Base-by-base conservation (phyloP, 2,329 filamentous ascomycete genomes). In the Macrophomina pseudophaseolina region DNA sequence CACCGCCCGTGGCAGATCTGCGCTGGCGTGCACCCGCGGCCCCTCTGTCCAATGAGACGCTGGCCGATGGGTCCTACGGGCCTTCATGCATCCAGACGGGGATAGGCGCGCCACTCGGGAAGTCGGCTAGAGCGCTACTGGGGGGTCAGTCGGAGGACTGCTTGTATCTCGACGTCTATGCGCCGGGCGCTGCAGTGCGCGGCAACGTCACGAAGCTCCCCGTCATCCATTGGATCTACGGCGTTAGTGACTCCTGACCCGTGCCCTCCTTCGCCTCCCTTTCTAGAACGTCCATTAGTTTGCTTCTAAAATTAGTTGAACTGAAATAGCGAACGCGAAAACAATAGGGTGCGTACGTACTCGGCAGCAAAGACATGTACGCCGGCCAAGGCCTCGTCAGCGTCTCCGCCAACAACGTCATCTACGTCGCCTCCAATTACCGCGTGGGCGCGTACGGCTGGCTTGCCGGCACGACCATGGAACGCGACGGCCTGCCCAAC, bases 351-450 rank as follows among this genome's bases (percentile, higher is more conserved):
- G 28, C 28, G 14, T 56, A 48, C 5, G 28, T 46, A 11, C n/a
- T 23, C 12, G 62, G 52, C 30, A 40, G 63, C 18, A 58, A 58
- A 33, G 40, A 14, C 32, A 35, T 23, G 30, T 56, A 51, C 32
- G 30, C 42, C 23, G 80, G 81, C 58, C 74, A 79, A 42, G 81
- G 80, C 33, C 74, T 72, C 0, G 72, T 81, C 16, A 70, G 70
- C 28, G 42, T 72, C 76, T 42, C 74, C 79, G 0, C 70, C 73
- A 12, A 48, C 40, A 74, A 80, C 52, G 72, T 81, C 52, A 83
- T 85, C 28, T 83, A 82, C 56, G 78, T 85, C 5, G 72, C 79
- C 1, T 79, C 80, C 56, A 85, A 85, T 72, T 85, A 86, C 68
- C 76, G 83, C n/a, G 48, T 49, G 5, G 32, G 58, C 2, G 80